Evolutionary conservation across 1,284 basidiomycete genomes (phyloP), one percentile per base, ranked within the genome.

Genomic region (Takashimella tepidaria): DNA sequence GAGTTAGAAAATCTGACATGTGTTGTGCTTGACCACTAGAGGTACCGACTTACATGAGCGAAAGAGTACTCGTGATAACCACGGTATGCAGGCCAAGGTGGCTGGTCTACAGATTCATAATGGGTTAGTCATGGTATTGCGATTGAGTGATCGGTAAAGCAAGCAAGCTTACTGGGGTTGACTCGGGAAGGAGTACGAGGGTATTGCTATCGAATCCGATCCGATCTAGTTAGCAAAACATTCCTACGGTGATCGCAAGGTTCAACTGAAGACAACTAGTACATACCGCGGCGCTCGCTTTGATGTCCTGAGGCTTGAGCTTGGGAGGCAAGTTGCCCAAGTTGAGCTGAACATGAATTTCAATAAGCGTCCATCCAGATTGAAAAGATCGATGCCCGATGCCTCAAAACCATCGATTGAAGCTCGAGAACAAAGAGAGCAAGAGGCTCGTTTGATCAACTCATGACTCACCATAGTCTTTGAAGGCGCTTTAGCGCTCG

Each of bases 41-140:
- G 2, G 44, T 41, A 44, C 6, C 5, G 19, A 66, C 71, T 56
- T 66, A 75, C 76, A 69, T 93, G 87, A 50, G 92, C 91, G 73
- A 93, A 93, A 1, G 91, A 93, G 76, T 92, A 96, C 76, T 92
- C 89, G 75, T 96, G 92, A 77, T 96, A 96, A 8, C 92, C 92
- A 58, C 92, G 85, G 78, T 84, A 92, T 1, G 88, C 92, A 25
- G 92, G 92, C 92, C 92, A 97, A 48, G 93, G 93, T 26, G 93
- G 93, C 79, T 96, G 92, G 78, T 97, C 72, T 79, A 55, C 57
- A 27, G 3, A 46, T 16, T 16, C 10, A 8, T 16, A 37, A 16
- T 26, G 26, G 12, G 51, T 53, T 23, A 53, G 45, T 22, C 5
- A 20, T 21, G 2, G 26, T 20, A 19, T 41, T 13, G 25, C 61